Conservation (phyloP, 192 early-diverging fungal genomes). For the Backusella mclennaniae region DNA sequence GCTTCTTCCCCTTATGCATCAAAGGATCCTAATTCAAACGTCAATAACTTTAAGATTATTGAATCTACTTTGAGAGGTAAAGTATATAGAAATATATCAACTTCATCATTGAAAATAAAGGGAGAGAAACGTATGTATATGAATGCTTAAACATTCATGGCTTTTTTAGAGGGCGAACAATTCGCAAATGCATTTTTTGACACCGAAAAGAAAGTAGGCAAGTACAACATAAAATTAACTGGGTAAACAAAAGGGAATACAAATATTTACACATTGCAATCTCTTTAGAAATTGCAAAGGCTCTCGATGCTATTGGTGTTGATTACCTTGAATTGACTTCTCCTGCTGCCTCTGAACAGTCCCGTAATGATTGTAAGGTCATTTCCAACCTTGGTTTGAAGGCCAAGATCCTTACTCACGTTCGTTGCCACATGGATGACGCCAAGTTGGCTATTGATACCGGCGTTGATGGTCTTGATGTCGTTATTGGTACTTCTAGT, state of each 20-base stretch:
- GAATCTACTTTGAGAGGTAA: constrained; percentile 91
- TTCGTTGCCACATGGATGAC: constrained; percentile 99
- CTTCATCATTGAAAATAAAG: background rate
- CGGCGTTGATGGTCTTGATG: constrained; percentile 95
- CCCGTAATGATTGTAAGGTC: constrained; percentile 86
- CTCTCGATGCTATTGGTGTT: constrained; percentile 97
- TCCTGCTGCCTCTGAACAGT: constrained; percentile 96
- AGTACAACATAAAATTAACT: background rate
- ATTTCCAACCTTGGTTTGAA: constrained; percentile 93
- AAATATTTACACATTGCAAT: background rate
- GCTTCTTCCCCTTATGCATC: constrained; percentile 45
- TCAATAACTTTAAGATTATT: constrained; percentile 93
- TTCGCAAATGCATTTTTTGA: constrained; percentile 99
- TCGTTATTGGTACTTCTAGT: constrained; percentile 97
- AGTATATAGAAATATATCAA: constrained; percentile 7
- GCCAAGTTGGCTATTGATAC: constrained; percentile 95
- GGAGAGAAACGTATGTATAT: background rate
- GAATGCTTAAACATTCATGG: background rate
- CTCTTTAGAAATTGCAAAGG: constrained; percentile 85
- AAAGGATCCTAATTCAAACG: constrained; percentile 75
- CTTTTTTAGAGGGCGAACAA: constrained; percentile 86
- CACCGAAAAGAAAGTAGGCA: constrained; percentile 88
- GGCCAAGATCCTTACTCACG: constrained; percentile 96
- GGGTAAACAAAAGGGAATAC: background rate
- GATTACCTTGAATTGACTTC: constrained; percentile 98